These are phyloP conservation scores for Candida boidinii DNA, from an alignment of 805 yeast genomes.

Conservation along the genomic window DNA sequence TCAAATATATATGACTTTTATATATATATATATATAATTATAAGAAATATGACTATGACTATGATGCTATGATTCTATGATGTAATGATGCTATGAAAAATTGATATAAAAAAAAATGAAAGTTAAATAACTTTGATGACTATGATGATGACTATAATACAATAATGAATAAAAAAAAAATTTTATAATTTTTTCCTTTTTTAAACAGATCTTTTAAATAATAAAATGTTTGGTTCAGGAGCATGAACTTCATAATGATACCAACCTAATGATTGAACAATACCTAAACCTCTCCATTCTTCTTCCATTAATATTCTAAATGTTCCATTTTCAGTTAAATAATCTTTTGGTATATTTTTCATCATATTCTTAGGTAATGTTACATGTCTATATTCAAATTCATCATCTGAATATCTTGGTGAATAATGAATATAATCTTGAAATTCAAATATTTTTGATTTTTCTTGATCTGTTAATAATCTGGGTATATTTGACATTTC, in stretches of 20 bases:
- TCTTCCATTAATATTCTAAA: conserved; percentile 76
- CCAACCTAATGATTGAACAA: conserved; percentile 90
- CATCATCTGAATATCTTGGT: conserved; percentile 78
- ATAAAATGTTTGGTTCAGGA: conserved; percentile 86
- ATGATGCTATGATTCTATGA: too few species aligned
- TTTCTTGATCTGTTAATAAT: conserved; percentile 63
- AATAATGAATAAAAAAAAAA: too few species aligned
- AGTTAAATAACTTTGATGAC: not conserved
- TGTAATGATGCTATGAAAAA: too few species aligned
- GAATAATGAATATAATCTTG: conserved; percentile 85
- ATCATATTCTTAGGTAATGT: conserved; percentile 89
- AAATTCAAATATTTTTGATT: conserved; percentile 73
- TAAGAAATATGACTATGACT: too few species aligned
- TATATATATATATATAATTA: too few species aligned
- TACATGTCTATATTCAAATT: conserved; percentile 82
- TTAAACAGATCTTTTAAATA: conserved; percentile 68
- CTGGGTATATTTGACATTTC: conserved; percentile 34
- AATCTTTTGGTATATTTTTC: conserved; percentile 80
- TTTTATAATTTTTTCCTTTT: too few species aligned
- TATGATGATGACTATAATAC: not conserved
- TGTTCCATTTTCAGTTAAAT: conserved; percentile 84
- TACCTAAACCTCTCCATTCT: conserved; percentile 92
- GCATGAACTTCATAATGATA: conserved; percentile 85
- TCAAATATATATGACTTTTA: too few species aligned
- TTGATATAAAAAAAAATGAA: too few species aligned